Base-by-base conservation (phyloP, 371 early-diverging fungal genomes). In the Globomyces sp. region DNA sequence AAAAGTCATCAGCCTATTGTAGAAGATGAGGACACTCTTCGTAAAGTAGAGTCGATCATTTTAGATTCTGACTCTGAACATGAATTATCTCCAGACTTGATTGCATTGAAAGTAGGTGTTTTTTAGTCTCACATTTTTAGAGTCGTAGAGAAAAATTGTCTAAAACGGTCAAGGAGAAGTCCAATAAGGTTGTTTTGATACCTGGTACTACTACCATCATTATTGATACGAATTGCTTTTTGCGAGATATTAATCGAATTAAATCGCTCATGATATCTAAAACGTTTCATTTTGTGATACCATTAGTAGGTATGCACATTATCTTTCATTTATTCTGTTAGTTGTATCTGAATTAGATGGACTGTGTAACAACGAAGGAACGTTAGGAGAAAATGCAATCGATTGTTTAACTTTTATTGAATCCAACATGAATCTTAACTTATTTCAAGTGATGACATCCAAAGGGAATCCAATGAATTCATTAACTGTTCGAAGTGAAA, bases 141-240 rank as follows among this genome's bases (percentile, higher is more conserved):
- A 24, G 24, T 24, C 24, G 24, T 24, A 24, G 24, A 24, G 24
- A 24, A 24, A 24, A 24, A 24, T 24, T 24, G 24, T 24, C 24
- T 24, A 24, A 24, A 24, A 24, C 24, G 24, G 24, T 24, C 24
- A 24, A 24, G 24, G 24, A 24, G 24, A 24, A 24, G 24, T 24
- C 24, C 24, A 24, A 24, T 24, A 24, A 24, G 24, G 24, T 24
- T 24, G 24, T 24, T 24, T 24, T 24, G 24, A 24, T 24, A 24
- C 24, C 24, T 0, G 24, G 24, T 24, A 24, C 24, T 24, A 24
- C 24, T 24, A 24, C 24, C 24, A 24, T 24, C 24, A 24, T 39
- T n/a, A 55, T 55, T 39, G 55, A 55, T 39, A 55, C 55, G 2
- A 55, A 55, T 55, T 55, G 10, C 39, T 37, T 55, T 36, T 8